Conservation (phyloP, 257 asterid genomes). For the Solanum chilense region DNA sequence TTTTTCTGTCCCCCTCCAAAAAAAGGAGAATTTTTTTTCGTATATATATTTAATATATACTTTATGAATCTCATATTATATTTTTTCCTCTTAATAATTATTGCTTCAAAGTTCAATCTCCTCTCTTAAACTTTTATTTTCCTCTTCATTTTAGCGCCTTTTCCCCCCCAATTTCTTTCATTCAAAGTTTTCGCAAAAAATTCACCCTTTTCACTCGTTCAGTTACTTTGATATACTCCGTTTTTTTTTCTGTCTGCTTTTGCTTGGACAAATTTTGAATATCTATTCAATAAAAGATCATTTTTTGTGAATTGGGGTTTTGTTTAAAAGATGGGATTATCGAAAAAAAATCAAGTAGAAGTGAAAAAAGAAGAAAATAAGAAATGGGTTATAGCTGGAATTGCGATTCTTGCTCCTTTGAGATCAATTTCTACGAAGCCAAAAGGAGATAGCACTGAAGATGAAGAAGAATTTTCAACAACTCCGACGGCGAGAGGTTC, state of each 20-base stretch:
- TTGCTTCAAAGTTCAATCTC: not conserved
- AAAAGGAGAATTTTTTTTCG: not conserved
- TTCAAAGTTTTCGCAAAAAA: not conserved
- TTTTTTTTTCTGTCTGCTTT: not conserved
- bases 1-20: not conserved
- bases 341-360: slow-evolving; percentile 45
- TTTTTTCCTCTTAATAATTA: not conserved
- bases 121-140: not conserved
- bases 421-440: slow-evolving; percentile 41
- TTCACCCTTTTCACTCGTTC: slow-evolving; percentile 20
- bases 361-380: slow-evolving; percentile 39
- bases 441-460: slow-evolving; percentile 22
- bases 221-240: not conserved
- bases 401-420: slow-evolving; percentile 45
- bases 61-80: not conserved
- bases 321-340: slow-evolving; percentile 38
- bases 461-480: slow-evolving; percentile 29
- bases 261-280: not conserved
- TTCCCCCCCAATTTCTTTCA: slow-evolving; percentile 1
- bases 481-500: slow-evolving; percentile 74
- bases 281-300: not conserved
- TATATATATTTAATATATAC: not conserved
- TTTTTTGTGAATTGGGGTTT: not conserved
- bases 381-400: slow-evolving; percentile 63
- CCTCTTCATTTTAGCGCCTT: slow-evolving; percentile 53